Evolutionary conservation across 1,284 basidiomycete species (phyloP).

Genomic region (Moesziomyces sp.): DNA sequence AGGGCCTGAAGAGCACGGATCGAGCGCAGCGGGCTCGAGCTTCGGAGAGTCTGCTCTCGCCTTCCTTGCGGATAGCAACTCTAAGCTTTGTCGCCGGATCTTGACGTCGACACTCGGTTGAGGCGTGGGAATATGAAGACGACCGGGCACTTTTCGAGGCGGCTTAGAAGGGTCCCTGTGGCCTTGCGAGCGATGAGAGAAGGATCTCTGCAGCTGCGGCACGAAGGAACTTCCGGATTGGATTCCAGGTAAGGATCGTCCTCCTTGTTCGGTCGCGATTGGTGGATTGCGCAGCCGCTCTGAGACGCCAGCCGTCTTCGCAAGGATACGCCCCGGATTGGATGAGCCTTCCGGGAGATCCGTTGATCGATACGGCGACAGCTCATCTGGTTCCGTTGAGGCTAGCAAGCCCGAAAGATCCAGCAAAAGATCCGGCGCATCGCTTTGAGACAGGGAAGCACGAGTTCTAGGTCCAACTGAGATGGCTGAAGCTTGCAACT

Average conservation of each 20-base stretch:
- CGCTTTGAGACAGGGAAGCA: too few species aligned
- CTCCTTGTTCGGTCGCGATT: too few species aligned
- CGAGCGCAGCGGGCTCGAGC: not conserved
- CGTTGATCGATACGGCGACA: too few species aligned
- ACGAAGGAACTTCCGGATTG: not conserved
- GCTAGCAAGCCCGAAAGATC: too few species aligned
- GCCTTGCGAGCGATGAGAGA: constrained; percentile 10
- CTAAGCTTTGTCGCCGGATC: constrained; percentile 4
- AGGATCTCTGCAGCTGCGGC: constrained; percentile 6
- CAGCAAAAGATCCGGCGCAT: too few species aligned
- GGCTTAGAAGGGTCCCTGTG: not conserved
- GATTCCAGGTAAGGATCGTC: not conserved
- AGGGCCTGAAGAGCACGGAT: not conserved
- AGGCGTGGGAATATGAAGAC: constrained; percentile 21
- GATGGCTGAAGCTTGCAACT: not conserved
- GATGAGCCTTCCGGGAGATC: too few species aligned
- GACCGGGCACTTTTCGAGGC: constrained; percentile 13
- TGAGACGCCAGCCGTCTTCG: too few species aligned
- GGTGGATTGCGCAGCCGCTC: too few species aligned
- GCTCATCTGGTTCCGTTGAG: too few species aligned
- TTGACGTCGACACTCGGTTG: not conserved
- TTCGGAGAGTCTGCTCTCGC: not conserved
- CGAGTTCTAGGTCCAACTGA: too few species aligned
- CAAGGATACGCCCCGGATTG: too few species aligned
- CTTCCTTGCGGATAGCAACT: constrained; percentile 1